A percentile compares a stretch with the other conserved stretches of the same genome.
These are phyloP conservation scores for Spathaspora girioi DNA, from an alignment of 805 yeast species.

Conservation along the genomic window DNA sequence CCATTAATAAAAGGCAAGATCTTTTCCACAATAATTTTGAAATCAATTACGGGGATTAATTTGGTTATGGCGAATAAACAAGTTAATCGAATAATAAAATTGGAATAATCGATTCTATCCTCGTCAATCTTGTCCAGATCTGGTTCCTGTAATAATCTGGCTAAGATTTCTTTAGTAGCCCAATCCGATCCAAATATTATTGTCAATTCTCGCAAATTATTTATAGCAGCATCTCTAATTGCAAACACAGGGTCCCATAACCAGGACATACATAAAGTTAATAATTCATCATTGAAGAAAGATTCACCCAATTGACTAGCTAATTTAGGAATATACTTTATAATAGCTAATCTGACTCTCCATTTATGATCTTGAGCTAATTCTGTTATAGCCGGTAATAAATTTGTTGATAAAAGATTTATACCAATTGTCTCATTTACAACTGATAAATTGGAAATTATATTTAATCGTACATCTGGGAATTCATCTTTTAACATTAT, in stretches of 20 bases:
- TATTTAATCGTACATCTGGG: conserved; percentile 93
- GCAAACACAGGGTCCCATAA: conserved; percentile 97
- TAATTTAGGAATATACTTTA: conserved; percentile 90
- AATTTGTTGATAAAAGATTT: conserved; percentile 75
- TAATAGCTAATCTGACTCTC: conserved; percentile 96
- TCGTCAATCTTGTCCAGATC: conserved; percentile 16
- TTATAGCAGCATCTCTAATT: conserved; percentile 93
- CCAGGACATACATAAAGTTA: conserved; percentile 94
- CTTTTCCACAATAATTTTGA: conserved; percentile 53
- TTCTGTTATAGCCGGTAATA: conserved; percentile 93
- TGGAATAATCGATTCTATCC: conserved; percentile 49
- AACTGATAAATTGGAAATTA: conserved; percentile 84
- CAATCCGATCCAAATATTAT: conserved; percentile 88
- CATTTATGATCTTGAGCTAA: conserved; percentile 95
- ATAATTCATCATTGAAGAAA: conserved; percentile 88
- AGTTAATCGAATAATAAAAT: conserved; percentile 90
- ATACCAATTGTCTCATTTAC: conserved; percentile 96
- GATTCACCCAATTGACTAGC: conserved; percentile 93
- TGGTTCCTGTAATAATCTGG: conserved; percentile 51
- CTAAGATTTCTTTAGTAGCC: conserved; percentile 83
- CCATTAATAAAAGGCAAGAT: conserved; percentile 77
- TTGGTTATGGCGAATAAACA: conserved; percentile 85
- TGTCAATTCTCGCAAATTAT: conserved; percentile 74
- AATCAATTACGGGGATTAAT: conserved; percentile 66
- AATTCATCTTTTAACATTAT: conserved; percentile 95